Evolutionary conservation across 371 early-diverging fungal genomes (phyloP).

Genomic region (Mucor mucedo): DNA sequence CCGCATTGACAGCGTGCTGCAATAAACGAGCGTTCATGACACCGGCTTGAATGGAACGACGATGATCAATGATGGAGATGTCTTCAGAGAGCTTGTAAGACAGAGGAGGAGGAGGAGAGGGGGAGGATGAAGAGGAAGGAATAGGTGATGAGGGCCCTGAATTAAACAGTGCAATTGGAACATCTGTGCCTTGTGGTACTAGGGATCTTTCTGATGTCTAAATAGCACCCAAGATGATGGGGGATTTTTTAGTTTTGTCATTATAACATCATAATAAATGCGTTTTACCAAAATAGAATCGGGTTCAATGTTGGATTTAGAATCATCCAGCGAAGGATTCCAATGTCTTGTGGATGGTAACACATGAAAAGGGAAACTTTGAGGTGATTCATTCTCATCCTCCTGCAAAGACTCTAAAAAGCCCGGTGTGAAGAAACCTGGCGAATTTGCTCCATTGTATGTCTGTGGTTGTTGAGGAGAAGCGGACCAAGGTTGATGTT

Average conservation of each 20-base stretch:
- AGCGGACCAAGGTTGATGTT: constrained; percentile 2
- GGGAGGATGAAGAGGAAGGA: constrained; percentile 16
- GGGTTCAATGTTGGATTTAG: constrained; percentile 5
- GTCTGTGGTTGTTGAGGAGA: constrained; percentile 5
- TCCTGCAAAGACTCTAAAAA: constrained; percentile 66
- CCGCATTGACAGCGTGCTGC: constrained; percentile 34
- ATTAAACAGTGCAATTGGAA: constrained; percentile 7
- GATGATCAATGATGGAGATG: constrained; percentile 2
- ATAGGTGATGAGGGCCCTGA: constrained; percentile 11
- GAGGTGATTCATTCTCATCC: constrained; percentile 31
- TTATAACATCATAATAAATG: neutral
- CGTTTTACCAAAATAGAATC: constrained; percentile 19
- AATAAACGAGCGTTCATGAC: constrained; percentile 25
- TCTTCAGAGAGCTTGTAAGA: neutral
- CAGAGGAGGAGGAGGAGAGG: constrained; percentile 9
- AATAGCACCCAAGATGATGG: neutral
- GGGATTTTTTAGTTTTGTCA: too few relatives aligned
- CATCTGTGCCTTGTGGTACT: neutral
- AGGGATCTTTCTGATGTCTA: constrained; percentile 11
- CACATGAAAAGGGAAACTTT: constrained; percentile 16
- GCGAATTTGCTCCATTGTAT: constrained; percentile 45
- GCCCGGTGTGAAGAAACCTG: constrained; percentile 72
- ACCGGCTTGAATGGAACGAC: neutral
- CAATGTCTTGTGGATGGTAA: neutral
- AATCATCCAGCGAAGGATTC: neutral